Conservation (phyloP, 108 stramenopile genomes). For the Conticribra weissflogii region DNA sequence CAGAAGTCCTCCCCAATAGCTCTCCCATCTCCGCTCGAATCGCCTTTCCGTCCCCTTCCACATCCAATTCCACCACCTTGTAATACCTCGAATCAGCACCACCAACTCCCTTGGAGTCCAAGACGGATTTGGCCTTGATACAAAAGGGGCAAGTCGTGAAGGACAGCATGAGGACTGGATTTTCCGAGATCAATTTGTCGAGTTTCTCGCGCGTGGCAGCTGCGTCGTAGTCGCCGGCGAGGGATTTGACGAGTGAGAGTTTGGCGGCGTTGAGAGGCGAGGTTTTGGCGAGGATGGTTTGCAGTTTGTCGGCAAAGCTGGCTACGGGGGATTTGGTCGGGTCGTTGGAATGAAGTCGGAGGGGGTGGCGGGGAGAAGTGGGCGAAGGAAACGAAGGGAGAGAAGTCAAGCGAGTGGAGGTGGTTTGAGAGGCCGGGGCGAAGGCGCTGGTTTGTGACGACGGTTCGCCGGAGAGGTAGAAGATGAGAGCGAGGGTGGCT, state of each 20-base stretch:
- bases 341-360: background rate
- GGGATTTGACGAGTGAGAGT: conserved; percentile 75
- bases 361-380: too few species aligned
- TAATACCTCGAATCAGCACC: too few species aligned
- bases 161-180: conserved; percentile 61
- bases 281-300: conserved; percentile 21
- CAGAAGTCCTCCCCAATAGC: conserved; percentile 81
- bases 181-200: conserved; percentile 57
- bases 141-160: conserved; percentile 93
- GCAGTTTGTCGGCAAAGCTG: background rate
- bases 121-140: conserved; percentile 83
- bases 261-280: conserved; percentile 76
- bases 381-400: too few species aligned
- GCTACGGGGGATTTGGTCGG: background rate
- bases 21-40: conserved; percentile 90
- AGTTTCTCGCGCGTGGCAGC: conserved; percentile 58
- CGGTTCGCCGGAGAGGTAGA: background rate
- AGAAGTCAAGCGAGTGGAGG: too few species aligned
- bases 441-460: background rate
- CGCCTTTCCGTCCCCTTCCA: conserved; percentile 67
- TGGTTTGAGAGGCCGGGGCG: too few species aligned
- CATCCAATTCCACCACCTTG: conserved; percentile 76
- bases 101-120: conserved; percentile 75
- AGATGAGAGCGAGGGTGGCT: background rate
- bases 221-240: conserved; percentile 86